A percentile compares a stretch with the other conserved stretches of the same genome.
These are phyloP conservation scores for Erythrophleum fordii DNA, from an alignment of 306 rosid genomes.

Conservation along the genomic window DNA sequence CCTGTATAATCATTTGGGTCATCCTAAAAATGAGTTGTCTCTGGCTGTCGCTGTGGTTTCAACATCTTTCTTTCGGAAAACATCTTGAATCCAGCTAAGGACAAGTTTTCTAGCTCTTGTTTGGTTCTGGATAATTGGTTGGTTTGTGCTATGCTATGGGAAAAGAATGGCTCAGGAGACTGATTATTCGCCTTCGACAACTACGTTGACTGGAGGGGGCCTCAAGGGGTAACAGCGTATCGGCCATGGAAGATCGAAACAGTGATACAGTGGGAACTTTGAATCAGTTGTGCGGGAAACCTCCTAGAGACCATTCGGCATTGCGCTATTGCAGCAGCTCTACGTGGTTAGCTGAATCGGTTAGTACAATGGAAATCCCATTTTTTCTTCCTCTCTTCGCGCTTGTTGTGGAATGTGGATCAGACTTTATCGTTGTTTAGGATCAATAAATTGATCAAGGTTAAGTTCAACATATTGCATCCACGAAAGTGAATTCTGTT, in stretches of 20 bases:
- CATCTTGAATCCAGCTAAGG: slow-evolving; percentile 19
- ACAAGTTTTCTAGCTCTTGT: slow-evolving; percentile 4
- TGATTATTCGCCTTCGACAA: slow-evolving; percentile 38
- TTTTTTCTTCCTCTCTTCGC: too few species aligned
- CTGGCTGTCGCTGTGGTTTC: slow-evolving; percentile 27
- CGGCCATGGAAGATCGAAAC: slow-evolving; percentile 57
- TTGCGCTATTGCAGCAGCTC: slow-evolving; percentile 62
- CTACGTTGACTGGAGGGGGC: slow-evolving; percentile 40
- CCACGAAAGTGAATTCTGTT: background rate
- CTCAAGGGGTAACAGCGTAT: slow-evolving; percentile 33
- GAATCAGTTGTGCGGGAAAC: slow-evolving; percentile 50
- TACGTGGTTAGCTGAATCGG: slow-evolving; percentile 58
- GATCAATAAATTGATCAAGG: too few species aligned
- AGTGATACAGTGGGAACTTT: slow-evolving; percentile 48
- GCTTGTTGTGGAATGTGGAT: too few species aligned
- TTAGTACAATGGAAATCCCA: slow-evolving; percentile 34
- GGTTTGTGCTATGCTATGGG: slow-evolving; percentile 44
- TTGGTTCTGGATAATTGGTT: slow-evolving; percentile 28
- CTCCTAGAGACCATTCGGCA: slow-evolving; percentile 58
- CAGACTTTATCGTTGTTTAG: too few species aligned
- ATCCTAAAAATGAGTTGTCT: slow-evolving; percentile 35
- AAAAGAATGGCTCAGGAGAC: slow-evolving; percentile 50
- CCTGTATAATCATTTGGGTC: slow-evolving; percentile 31
- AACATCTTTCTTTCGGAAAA: slow-evolving; percentile 25
- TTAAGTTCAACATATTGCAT: background rate